phyloP scores from a whole-genome alignment of 2,329 filamentous ascomycete species.

The Cercospora brassicicola region DNA sequence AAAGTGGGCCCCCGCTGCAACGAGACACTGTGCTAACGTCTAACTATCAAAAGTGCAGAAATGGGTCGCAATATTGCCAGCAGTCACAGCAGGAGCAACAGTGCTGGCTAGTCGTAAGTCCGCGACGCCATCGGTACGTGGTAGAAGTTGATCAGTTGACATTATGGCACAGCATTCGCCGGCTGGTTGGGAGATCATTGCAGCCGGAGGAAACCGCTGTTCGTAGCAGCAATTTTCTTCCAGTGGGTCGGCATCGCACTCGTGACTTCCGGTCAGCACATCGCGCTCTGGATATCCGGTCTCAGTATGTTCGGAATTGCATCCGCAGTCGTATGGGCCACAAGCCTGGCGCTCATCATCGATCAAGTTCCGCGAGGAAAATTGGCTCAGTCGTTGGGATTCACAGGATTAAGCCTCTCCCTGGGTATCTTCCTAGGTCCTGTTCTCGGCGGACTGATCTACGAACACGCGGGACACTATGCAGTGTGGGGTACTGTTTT shows the following conservation, averaged over 20 bases:
- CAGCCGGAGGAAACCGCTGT: conserved; percentile 5
- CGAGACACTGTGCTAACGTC: background rate
- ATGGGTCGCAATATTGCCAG: conserved; percentile 7
- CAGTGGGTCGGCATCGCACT: conserved; percentile 11
- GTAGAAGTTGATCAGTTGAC: background rate
- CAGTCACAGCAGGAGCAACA: conserved; percentile 4
- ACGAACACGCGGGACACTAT: conserved; percentile 12
- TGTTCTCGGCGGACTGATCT: conserved; percentile 8
- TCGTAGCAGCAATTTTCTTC: conserved; percentile 7
- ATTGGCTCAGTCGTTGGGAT: conserved; percentile 4
- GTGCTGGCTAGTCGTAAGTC: conserved; percentile 6
- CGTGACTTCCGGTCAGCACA: background rate
- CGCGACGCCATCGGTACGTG: background rate
- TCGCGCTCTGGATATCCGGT: conserved; percentile 12
- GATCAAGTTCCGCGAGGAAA: conserved; percentile 5
- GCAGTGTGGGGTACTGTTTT: conserved; percentile 8
- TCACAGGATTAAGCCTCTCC: background rate
- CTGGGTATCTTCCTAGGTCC: conserved; percentile 3
- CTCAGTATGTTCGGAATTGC: conserved; percentile 7
- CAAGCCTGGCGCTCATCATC: conserved; percentile 11
- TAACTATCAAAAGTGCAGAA: background rate
- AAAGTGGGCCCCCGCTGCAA: background rate
- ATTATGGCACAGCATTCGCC: background rate
- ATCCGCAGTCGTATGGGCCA: conserved; percentile 10
- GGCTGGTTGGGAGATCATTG: background rate